A percentile compares a stretch with the other conserved stretches of the same genome.
These are phyloP conservation scores for Penicillium vulpinum DNA, from an alignment of 2,329 filamentous ascomycete genomes.

Conservation along the genomic window DNA sequence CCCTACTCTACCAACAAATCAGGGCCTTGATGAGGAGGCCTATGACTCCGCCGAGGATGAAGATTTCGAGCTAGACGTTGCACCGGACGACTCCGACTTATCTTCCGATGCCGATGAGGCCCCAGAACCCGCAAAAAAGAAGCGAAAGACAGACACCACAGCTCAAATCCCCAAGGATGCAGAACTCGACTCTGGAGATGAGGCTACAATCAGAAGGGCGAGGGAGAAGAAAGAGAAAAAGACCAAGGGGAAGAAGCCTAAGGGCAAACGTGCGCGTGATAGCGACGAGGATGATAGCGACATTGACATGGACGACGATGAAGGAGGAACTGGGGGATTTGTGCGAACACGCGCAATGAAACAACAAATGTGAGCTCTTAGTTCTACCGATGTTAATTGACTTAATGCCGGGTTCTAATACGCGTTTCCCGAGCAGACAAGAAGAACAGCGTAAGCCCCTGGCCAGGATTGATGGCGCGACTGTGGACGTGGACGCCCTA, in stretches of 20 bases:
- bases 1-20: slow-evolving; percentile 7
- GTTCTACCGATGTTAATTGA: neutral
- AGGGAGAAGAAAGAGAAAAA: slow-evolving; percentile 43
- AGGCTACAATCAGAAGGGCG: slow-evolving; percentile 55
- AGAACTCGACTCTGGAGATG: slow-evolving; percentile 57
- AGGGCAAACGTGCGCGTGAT: slow-evolving; percentile 25
- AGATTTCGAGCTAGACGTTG: slow-evolving; percentile 39
- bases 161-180: slow-evolving; percentile 29
- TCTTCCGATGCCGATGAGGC: slow-evolving; percentile 35
- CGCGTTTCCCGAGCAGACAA: slow-evolving; percentile 33
- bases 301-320: slow-evolving; percentile 42
- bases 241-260: slow-evolving; percentile 37
- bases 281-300: slow-evolving; percentile 41
- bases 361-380: slow-evolving; percentile 43
- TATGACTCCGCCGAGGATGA: slow-evolving; percentile 43
- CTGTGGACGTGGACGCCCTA: slow-evolving; percentile 56
- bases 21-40: slow-evolving; percentile 35
- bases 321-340: slow-evolving; percentile 51
- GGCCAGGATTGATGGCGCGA: slow-evolving; percentile 52
- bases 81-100: slow-evolving; percentile 36
- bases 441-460: slow-evolving; percentile 51
- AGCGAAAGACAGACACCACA: slow-evolving; percentile 35
- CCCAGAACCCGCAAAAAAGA: slow-evolving; percentile 40
- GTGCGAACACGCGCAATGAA: slow-evolving; percentile 57
- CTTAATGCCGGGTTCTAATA: slow-evolving; percentile 4